Percentiles rank a stretch among this genome's conserved stretches.
Conservation (phyloP, 768 basidiomycete species). For the Pleurotus citrinopileatus region DNA sequence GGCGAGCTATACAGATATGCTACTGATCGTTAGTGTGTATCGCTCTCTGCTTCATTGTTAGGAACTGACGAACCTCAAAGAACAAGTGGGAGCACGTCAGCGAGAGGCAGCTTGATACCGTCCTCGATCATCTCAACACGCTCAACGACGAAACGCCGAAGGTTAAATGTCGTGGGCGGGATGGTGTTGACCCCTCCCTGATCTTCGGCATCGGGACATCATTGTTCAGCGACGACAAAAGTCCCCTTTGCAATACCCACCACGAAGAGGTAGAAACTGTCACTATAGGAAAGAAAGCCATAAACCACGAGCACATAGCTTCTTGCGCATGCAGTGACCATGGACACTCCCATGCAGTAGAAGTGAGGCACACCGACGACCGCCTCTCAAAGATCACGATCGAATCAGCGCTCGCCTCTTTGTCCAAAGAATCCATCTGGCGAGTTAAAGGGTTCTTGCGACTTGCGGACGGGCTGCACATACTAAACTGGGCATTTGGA, state of each 20-base stretch:
- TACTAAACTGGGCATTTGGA: constrained; percentile 95
- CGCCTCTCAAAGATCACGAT: constrained; percentile 21
- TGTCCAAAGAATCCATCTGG: constrained; percentile 74
- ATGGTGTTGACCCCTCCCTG: constrained; percentile 71
- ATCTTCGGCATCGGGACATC: constrained; percentile 92
- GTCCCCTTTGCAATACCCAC: constrained; percentile 32
- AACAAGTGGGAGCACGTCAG: constrained; percentile 91
- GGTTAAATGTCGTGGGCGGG: constrained; percentile 60
- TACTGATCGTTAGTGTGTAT: constrained; percentile 64
- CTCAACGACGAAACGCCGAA: constrained; percentile 91
- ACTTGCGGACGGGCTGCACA: constrained; percentile 41
- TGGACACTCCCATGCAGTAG: constrained; percentile 17
- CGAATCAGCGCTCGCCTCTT: constrained; percentile 42
- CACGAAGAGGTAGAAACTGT: constrained; percentile 87
- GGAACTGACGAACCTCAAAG: constrained; percentile 29
- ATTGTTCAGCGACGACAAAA: constrained; percentile 46
- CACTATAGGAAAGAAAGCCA: constrained; percentile 51
- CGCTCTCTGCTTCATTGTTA: background rate
- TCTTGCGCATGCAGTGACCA: constrained; percentile 10
- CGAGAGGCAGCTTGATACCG: constrained; percentile 74
- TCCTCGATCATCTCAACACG: constrained; percentile 84
- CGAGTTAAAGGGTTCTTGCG: constrained; percentile 86
- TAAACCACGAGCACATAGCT: background rate
- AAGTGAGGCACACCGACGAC: constrained; percentile 12
- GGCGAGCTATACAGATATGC: constrained; percentile 92